These are phyloP conservation scores for Fraxinus platypoda DNA, from an alignment of 305 asterid genomes.

Conservation along the genomic window DNA sequence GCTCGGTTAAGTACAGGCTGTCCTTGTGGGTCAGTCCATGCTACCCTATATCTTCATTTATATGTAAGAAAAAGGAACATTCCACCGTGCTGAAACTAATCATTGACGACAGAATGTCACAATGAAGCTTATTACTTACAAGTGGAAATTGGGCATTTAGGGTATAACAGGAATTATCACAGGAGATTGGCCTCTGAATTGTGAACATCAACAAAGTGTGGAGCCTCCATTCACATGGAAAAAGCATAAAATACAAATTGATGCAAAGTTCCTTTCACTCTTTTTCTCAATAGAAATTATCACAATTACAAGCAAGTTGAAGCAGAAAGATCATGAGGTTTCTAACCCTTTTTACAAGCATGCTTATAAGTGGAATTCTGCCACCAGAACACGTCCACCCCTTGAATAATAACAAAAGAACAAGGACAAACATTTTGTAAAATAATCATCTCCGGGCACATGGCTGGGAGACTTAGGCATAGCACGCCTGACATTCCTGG, in stretches of 20 bases:
- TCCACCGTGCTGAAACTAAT: neutral
- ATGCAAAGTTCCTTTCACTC: neutral
- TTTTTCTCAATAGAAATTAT: conserved; percentile 1
- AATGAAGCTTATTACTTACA: neutral
- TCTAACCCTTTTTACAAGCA: neutral
- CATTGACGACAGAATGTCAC: neutral
- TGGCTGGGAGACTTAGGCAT: neutral
- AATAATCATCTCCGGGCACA: neutral
- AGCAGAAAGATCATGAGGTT: neutral
- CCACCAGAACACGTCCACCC: neutral
- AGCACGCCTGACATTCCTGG: neutral
- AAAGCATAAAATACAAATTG: conserved; percentile 4
- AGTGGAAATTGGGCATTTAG: neutral
- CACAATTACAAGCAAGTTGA: neutral
- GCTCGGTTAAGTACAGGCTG: neutral
- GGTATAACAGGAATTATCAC: too few relatives aligned
- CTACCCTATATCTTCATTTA: neutral
- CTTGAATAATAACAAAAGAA: neutral
- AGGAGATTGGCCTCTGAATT: neutral
- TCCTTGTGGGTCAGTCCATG: neutral
- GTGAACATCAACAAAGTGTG: neutral
- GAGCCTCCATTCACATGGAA: neutral
- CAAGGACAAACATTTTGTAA: neutral
- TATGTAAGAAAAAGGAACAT: neutral
- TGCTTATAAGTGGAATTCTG: neutral